Evolutionary conservation across 306 rosid genomes (phyloP).

Genomic region (Castanopsis chinensis): DNA sequence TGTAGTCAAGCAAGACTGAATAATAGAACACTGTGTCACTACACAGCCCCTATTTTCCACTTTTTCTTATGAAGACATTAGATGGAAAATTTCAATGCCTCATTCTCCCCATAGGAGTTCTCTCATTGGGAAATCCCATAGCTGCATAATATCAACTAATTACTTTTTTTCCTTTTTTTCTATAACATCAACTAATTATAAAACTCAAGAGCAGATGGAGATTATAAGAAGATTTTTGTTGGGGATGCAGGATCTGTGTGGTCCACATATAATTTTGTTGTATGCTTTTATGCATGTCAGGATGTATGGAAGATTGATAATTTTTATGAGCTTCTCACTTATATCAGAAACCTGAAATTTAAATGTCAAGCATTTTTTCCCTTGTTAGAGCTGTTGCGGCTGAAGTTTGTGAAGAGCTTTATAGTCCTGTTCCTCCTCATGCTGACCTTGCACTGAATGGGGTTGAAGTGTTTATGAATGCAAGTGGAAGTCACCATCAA

Average conservation of each 20-base stretch:
- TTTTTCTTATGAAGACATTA: not conserved
- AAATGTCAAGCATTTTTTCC: constrained; percentile 19
- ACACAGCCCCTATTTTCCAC: not conserved
- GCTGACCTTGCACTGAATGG: constrained; percentile 92
- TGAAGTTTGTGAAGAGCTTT: constrained; percentile 95
- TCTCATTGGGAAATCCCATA: not conserved
- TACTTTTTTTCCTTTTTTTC: not conserved
- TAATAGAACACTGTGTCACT: not conserved
- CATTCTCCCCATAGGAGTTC: not conserved
- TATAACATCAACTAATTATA: not conserved
- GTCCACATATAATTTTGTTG: not conserved
- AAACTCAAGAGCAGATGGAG: not conserved
- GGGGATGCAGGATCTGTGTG: not conserved
- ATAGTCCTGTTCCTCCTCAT: constrained; percentile 74
- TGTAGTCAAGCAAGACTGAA: not conserved
- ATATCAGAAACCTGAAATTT: constrained; percentile 25
- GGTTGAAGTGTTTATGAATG: constrained; percentile 96
- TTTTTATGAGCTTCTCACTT: constrained; percentile 16
- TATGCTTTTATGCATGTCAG: not conserved
- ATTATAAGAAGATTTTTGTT: not conserved
- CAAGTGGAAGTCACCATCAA: constrained; percentile 99
- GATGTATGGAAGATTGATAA: not conserved
- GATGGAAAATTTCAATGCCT: not conserved
- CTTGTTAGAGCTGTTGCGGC: constrained; percentile 81
- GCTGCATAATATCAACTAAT: not conserved